These are phyloP conservation scores for Gloeophyllum trabeum DNA, from an alignment of 768 basidiomycete genomes.

Conservation along the genomic window DNA sequence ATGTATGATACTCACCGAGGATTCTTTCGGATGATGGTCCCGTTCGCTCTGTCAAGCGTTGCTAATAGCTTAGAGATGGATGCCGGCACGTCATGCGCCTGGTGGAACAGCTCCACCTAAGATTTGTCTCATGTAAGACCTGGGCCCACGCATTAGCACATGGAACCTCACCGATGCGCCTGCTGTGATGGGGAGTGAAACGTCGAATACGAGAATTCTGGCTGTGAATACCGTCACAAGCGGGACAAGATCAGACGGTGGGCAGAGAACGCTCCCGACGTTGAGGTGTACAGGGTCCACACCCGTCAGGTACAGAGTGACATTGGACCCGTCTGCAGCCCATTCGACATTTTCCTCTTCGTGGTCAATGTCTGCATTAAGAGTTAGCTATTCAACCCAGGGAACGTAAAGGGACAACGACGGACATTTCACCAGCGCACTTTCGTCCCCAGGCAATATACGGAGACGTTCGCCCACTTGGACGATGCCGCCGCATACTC, in stretches of 20 bases:
- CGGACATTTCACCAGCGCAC: slow-evolving; percentile 63
- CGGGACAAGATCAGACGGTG: slow-evolving; percentile 57
- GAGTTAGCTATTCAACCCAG: not conserved
- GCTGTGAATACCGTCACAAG: slow-evolving; percentile 72
- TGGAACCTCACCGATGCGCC: slow-evolving; percentile 77
- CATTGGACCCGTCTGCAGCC: slow-evolving; percentile 86
- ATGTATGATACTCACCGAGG: slow-evolving; percentile 50
- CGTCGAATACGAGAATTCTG: slow-evolving; percentile 89
- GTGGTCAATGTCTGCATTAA: slow-evolving; percentile 62
- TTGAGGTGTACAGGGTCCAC: slow-evolving; percentile 82
- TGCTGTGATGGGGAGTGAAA: slow-evolving; percentile 77
- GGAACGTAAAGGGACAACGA: not conserved
- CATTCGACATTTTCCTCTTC: slow-evolving; percentile 73
- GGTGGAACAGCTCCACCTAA: slow-evolving; percentile 86
- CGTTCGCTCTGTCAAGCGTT: slow-evolving; percentile 68
- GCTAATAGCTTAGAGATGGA: slow-evolving; percentile 74
- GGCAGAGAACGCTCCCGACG: slow-evolving; percentile 86
- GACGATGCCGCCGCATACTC: slow-evolving; percentile 78
- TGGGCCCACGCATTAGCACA: too few relatives aligned
- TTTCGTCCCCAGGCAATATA: slow-evolving; percentile 89
- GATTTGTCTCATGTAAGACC: not conserved
- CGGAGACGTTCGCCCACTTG: slow-evolving; percentile 87
- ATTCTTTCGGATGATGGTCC: slow-evolving; percentile 60
- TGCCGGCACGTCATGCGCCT: slow-evolving; percentile 87
- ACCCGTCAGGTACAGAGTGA: slow-evolving; percentile 70